Percentiles rank a stretch among this genome's conserved stretches.
Evolutionary conservation across 441 rosid genomes (phyloP).

Genomic region (Pelargonium citronellum): DNA sequence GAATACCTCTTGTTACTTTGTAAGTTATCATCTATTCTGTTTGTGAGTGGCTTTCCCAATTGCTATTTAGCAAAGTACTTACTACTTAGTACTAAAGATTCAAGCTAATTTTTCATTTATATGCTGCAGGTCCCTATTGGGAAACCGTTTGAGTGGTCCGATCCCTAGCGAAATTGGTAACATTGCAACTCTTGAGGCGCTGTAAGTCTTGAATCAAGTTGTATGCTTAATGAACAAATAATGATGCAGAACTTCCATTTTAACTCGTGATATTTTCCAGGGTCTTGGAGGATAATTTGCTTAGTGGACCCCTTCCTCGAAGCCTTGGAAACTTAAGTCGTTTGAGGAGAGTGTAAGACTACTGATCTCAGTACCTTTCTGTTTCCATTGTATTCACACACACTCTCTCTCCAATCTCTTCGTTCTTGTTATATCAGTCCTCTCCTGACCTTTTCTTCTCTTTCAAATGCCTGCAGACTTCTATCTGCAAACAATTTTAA

Average conservation of each 20-base stretch:
- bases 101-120: background rate
- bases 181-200: slow-evolving; percentile 38
- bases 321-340: slow-evolving; percentile 52
- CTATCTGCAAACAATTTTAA: slow-evolving; percentile 63
- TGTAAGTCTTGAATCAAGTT: slow-evolving; percentile 42
- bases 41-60: background rate
- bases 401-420: background rate
- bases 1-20: slow-evolving; percentile 47
- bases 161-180: slow-evolving; percentile 54
- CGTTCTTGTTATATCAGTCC: background rate
- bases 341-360: slow-evolving; percentile 50
- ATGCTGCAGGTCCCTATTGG: slow-evolving; percentile 41
- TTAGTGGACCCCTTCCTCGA: slow-evolving; percentile 54
- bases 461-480: slow-evolving; percentile 27
- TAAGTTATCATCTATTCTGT: slow-evolving; percentile 27
- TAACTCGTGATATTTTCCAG: slow-evolving; percentile 29
- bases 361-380: background rate
- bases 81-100: slow-evolving; percentile 10
- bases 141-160: slow-evolving; percentile 60
- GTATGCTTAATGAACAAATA: background rate
- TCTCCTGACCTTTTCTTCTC: background rate
- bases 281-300: slow-evolving; percentile 51
- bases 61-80: slow-evolving; percentile 8
- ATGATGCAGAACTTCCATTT: background rate
- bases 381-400: background rate